Evolutionary conservation across 371 early-diverging fungal species (phyloP).

Genomic region (Mortierella sp.): DNA sequence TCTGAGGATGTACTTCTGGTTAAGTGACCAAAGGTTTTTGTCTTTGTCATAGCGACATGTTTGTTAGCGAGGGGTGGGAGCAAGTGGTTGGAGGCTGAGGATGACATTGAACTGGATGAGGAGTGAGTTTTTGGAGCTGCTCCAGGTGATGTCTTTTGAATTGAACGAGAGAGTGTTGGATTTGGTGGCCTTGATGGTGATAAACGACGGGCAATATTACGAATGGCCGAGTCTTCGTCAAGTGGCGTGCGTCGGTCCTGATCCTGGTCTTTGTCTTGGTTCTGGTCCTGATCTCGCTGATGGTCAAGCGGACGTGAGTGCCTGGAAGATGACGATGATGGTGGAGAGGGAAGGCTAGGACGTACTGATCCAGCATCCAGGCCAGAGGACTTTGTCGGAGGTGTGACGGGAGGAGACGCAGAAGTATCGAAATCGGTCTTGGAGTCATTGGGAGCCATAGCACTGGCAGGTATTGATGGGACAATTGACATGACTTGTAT

Average conservation of each 20-base stretch:
- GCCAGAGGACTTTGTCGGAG: constrained; percentile 30
- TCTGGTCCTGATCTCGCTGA: constrained; percentile 10
- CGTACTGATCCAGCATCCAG: constrained; percentile 24
- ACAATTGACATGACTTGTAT: constrained; percentile 17
- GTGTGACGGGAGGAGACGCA: constrained; percentile 35
- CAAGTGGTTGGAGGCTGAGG: constrained; percentile 15
- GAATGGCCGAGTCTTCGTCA: background rate
- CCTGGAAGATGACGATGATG: constrained; percentile 36
- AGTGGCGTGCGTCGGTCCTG: background rate
- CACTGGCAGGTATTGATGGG: constrained; percentile 19
- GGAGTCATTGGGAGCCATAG: constrained; percentile 17
- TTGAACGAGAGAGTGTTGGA: background rate
- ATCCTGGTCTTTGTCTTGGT: constrained; percentile 9
- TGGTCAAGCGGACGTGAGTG: constrained; percentile 15
- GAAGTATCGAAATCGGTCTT: constrained; percentile 8
- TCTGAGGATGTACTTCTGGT: constrained; percentile 51
- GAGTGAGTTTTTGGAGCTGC: constrained; percentile 32
- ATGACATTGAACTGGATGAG: constrained; percentile 42
- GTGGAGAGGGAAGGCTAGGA: constrained; percentile 34
- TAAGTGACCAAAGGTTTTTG: constrained; percentile 47
- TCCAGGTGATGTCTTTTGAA: background rate
- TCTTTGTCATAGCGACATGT: constrained; percentile 33
- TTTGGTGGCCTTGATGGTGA: constrained; percentile 2
- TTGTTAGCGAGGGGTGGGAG: constrained; percentile 27
- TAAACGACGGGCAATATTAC: constrained; percentile 19